Conservation (phyloP, 1,284 basidiomycete species). For the Rhodotorula sp. region DNA sequence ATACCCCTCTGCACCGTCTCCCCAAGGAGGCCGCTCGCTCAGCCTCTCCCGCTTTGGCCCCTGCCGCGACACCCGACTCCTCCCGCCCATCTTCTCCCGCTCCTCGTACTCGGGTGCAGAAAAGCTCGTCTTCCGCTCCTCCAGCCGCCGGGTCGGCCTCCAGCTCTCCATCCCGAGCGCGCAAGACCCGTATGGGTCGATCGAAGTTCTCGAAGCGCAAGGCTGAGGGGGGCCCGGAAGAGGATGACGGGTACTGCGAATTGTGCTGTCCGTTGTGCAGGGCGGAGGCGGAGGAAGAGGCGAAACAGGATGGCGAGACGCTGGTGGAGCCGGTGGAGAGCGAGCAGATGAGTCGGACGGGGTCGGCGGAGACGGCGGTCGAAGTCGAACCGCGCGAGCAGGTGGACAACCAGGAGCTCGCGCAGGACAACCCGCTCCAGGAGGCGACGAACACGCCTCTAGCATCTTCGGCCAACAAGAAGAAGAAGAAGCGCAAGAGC, state of each 20-base stretch:
- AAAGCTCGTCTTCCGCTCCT: neutral
- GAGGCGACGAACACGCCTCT: constrained; percentile 3
- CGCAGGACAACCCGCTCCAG: neutral
- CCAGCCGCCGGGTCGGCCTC: neutral
- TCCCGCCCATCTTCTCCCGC: neutral
- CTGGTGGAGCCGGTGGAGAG: too few species aligned
- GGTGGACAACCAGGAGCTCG: too few species aligned
- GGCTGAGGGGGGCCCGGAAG: neutral
- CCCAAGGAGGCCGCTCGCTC: neutral
- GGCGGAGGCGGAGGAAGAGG: neutral
- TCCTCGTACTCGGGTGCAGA: neutral
- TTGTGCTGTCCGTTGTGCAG: constrained; percentile 9
- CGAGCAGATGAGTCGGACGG: neutral
- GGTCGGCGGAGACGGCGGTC: neutral
- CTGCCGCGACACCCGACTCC: neutral
- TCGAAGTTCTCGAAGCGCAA: neutral
- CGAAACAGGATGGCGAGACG: neutral
- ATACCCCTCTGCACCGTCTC: constrained; percentile 5
- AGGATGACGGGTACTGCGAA: constrained; percentile 1
- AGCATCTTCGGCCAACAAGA: neutral
- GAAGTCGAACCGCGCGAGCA: neutral
- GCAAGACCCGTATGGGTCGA: neutral
- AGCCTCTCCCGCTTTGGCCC: neutral
- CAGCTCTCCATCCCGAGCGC: too few species aligned
- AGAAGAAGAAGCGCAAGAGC: constrained; percentile 19